Evolutionary conservation across 306 rosid genomes (phyloP).

Genomic region (Rubus idaeus): DNA sequence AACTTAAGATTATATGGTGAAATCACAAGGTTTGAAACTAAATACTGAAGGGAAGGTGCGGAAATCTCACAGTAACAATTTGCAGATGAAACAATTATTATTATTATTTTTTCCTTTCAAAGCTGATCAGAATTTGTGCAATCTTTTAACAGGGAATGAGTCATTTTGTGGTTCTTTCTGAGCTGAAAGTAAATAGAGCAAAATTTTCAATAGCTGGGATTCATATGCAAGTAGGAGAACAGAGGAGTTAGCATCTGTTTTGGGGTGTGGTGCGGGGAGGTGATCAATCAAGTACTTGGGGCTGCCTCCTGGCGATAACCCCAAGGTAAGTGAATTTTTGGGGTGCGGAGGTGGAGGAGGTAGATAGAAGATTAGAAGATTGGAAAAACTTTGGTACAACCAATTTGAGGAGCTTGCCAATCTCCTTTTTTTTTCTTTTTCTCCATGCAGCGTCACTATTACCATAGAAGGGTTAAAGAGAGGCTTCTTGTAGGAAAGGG

Average conservation of each 20-base stretch:
- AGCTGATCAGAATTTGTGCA: neutral
- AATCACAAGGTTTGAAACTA: slow-evolving; percentile 7
- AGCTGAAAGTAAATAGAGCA: neutral
- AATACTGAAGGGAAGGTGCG: neutral
- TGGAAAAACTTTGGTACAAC: neutral
- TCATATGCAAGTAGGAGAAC: too few relatives aligned
- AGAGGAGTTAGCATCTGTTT: too few relatives aligned
- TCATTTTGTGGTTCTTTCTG: neutral
- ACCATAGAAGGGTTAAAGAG: neutral
- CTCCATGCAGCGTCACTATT: neutral
- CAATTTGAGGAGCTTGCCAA: neutral
- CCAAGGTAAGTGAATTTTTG: neutral
- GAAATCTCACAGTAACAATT: neutral
- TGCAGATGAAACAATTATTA: too few relatives aligned
- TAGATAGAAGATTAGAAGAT: neutral
- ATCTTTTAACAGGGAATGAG: neutral
- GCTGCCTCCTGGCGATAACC: too few relatives aligned
- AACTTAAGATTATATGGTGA: neutral
- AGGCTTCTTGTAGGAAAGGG: neutral
- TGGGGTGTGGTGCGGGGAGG: neutral
- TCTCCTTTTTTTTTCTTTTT: neutral
- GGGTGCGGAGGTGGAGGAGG: neutral
- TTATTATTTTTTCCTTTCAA: too few relatives aligned
- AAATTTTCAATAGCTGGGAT: too few relatives aligned
- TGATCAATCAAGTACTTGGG: neutral